Evolutionary conservation across 108 stramenopile species (phyloP).

Genomic region (Nitzschia sp.): DNA sequence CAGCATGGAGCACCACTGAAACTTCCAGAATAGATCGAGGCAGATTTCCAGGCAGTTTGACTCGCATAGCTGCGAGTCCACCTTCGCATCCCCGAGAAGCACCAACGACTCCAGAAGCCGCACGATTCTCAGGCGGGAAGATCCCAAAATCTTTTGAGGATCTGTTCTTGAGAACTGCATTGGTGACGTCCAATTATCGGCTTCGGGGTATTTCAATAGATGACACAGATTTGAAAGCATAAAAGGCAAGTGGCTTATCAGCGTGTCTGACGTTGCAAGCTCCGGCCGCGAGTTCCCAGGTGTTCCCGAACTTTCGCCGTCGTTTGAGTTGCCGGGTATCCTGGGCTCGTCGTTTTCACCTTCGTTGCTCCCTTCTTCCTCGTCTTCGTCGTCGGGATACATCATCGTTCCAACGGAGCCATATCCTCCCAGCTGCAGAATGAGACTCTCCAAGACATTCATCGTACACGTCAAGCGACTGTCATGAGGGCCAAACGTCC

Average conservation of each 20-base stretch:
- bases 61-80: conserved; percentile 66
- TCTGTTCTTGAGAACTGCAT: conserved; percentile 60
- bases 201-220: conserved; percentile 51
- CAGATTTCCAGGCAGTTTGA: conserved; percentile 78
- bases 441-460: conserved; percentile 82
- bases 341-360: conserved; percentile 3
- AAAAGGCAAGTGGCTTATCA: conserved; percentile 52
- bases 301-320: conserved; percentile 1
- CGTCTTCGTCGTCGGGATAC: conserved; percentile 21
- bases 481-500: conserved; percentile 65
- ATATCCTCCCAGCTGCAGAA: conserved; percentile 88
- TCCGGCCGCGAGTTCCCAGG: not conserved
- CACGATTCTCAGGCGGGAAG: conserved; percentile 78
- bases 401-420: conserved; percentile 60
- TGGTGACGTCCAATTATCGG: conserved; percentile 61
- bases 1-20: conserved; percentile 93
- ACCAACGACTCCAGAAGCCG: conserved; percentile 85
- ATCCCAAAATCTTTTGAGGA: conserved; percentile 71
- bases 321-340: not conserved
- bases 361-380: conserved; percentile 9
- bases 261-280: conserved; percentile 47
- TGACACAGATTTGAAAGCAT: conserved; percentile 48
- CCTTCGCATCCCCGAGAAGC: conserved; percentile 63
- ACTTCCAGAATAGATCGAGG: conserved; percentile 93
- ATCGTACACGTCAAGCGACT: conserved; percentile 75